Evolutionary conservation across 345 rosid species (phyloP).

Genomic region (Rhizophora mangle): DNA sequence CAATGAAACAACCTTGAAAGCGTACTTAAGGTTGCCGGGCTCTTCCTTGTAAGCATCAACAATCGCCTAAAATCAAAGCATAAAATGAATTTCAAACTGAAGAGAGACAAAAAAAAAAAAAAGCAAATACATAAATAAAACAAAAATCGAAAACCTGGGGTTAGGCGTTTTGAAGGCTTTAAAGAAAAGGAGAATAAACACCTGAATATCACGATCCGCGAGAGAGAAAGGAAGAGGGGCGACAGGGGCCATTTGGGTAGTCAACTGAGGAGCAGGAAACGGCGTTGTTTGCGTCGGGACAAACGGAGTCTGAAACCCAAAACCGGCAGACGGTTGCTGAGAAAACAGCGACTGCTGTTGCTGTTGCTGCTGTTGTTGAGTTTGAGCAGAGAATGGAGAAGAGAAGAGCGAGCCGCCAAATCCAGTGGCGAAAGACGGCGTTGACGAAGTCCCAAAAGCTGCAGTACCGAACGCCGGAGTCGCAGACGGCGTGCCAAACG

Average conservation of each 20-base stretch:
- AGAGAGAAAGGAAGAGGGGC: slow-evolving; percentile 90
- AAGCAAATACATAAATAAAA: slow-evolving; percentile 2
- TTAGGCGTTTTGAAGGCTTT: not conserved
- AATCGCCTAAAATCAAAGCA: slow-evolving; percentile 53
- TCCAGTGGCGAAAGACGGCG: slow-evolving; percentile 57
- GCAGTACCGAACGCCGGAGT: slow-evolving; percentile 57
- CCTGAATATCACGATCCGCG: slow-evolving; percentile 92
- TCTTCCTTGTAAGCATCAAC: slow-evolving; percentile 94
- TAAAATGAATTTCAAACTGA: not conserved
- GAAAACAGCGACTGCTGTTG: slow-evolving; percentile 44
- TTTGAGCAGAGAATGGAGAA: slow-evolving; percentile 69
- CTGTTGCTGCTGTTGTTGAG: slow-evolving; percentile 33
- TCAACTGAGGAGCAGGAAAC: slow-evolving; percentile 65
- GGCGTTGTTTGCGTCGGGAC: slow-evolving; percentile 30
- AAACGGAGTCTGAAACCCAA: slow-evolving; percentile 53
- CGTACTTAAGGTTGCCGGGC: slow-evolving; percentile 76
- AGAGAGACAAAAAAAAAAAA: not conserved
- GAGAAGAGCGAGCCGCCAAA: slow-evolving; percentile 69
- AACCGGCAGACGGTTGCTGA: slow-evolving; percentile 42
- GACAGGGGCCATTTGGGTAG: slow-evolving; percentile 96
- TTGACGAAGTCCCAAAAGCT: slow-evolving; percentile 46
- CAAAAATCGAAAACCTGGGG: slow-evolving; percentile 4
- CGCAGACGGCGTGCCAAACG: slow-evolving; percentile 37
- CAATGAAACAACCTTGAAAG: slow-evolving; percentile 63
- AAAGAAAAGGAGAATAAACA: slow-evolving; percentile 13